Percentiles rank a stretch among this genome's conserved stretches.
Evolutionary conservation across 768 basidiomycete genomes (phyloP).

Genomic region (Tricholoma bakamatsutake): DNA sequence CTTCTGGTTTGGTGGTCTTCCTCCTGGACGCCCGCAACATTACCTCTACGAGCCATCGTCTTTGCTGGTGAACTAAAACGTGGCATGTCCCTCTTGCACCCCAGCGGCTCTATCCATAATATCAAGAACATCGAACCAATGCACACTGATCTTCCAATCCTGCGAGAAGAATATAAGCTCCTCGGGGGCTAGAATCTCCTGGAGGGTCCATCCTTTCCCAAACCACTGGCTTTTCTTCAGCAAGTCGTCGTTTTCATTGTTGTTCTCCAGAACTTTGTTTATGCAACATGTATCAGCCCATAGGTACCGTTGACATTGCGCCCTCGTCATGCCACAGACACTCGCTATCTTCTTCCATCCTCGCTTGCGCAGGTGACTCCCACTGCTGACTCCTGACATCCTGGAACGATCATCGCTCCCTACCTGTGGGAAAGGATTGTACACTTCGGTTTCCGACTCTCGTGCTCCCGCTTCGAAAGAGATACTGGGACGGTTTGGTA

Average conservation of each 20-base stretch:
- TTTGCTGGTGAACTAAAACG: background rate
- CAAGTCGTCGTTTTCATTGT: background rate
- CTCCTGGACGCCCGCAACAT: slow-evolving; percentile 23
- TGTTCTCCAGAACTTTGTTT: background rate
- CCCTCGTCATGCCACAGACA: background rate
- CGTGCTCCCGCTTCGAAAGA: too few species aligned
- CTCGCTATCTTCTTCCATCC: background rate
- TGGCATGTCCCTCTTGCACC: background rate
- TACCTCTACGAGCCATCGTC: slow-evolving; percentile 1
- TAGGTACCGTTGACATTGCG: background rate
- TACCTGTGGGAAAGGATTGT: background rate
- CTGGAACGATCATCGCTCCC: background rate
- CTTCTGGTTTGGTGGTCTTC: slow-evolving; percentile 19
- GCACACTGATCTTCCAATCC: slow-evolving; percentile 15
- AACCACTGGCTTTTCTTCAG: slow-evolving; percentile 16
- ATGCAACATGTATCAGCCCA: slow-evolving; percentile 1
- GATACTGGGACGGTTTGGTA: too few species aligned
- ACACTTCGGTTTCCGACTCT: background rate
- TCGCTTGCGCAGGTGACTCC: background rate
- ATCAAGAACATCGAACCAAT: background rate
- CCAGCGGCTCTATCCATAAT: slow-evolving; percentile 8
- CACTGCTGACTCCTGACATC: background rate
- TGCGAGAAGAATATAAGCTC: slow-evolving; percentile 20
- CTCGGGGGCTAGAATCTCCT: slow-evolving; percentile 23
- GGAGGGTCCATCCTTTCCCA: slow-evolving; percentile 14